phyloP scores from a whole-genome alignment of 768 basidiomycete genomes.

The Pleurotus ostreatus region DNA sequence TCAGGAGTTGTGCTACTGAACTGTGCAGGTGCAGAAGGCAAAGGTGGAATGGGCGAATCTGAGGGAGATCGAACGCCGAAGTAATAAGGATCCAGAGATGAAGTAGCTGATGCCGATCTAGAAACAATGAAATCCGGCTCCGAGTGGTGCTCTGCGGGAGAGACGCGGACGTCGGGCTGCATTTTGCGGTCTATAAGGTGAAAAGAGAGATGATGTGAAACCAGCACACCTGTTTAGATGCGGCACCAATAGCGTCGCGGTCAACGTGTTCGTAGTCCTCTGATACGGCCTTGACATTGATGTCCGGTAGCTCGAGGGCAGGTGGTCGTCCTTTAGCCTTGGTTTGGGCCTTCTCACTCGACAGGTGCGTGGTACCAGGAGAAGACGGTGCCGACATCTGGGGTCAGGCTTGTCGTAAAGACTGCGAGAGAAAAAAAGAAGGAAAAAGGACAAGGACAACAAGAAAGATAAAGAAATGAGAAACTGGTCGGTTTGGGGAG shows the following conservation, averaged over 20 bases:
- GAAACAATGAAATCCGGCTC: slow-evolving; percentile 48
- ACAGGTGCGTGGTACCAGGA: slow-evolving; percentile 32
- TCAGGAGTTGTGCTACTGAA: slow-evolving; percentile 58
- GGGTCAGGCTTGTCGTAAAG: slow-evolving; percentile 13
- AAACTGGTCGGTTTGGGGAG: slow-evolving; percentile 13
- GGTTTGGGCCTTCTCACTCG: slow-evolving; percentile 30
- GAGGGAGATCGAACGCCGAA: slow-evolving; percentile 69
- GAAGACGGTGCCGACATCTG: slow-evolving; percentile 14
- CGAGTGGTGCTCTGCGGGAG: slow-evolving; percentile 33
- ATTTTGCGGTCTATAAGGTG: slow-evolving; percentile 18
- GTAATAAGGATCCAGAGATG: slow-evolving; percentile 87
- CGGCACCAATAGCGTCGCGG: slow-evolving; percentile 11
- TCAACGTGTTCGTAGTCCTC: slow-evolving; percentile 36
- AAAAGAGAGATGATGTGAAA: slow-evolving; percentile 16
- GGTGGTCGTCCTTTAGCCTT: slow-evolving; percentile 51
- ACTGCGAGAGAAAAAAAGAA: slow-evolving; percentile 15
- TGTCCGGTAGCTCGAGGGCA: slow-evolving; percentile 43
- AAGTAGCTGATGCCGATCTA: slow-evolving; percentile 72
- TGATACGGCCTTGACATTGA: slow-evolving; percentile 30
- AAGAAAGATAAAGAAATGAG: slow-evolving; percentile 19
- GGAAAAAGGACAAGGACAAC: slow-evolving; percentile 18
- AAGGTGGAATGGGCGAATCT: slow-evolving; percentile 58
- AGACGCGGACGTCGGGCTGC: slow-evolving; percentile 46
- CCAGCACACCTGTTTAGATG: slow-evolving; percentile 28
- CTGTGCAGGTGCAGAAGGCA: slow-evolving; percentile 35